phyloP scores from a whole-genome alignment of 768 basidiomycete genomes.

The Gelatoporia subvermispora region DNA sequence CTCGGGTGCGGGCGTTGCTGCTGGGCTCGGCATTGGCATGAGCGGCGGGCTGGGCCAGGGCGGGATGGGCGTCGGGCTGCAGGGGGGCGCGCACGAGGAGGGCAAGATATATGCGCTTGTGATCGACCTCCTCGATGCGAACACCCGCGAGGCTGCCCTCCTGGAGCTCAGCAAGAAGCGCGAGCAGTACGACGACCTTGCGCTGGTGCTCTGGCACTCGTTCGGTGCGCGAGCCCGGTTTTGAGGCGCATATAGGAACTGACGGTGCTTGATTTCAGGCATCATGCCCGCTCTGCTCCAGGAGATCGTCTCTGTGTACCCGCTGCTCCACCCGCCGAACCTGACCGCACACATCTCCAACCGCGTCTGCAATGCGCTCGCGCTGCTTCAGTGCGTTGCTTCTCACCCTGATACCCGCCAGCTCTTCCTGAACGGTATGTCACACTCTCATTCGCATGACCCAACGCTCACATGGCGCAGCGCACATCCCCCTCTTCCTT shows the following conservation, averaged over 20 bases:
- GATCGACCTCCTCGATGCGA: conserved; percentile 78
- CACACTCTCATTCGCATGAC: neutral
- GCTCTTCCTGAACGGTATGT: conserved; percentile 86
- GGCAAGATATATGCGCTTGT: conserved; percentile 89
- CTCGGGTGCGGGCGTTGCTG: conserved; percentile 17
- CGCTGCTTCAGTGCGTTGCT: conserved; percentile 95
- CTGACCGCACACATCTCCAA: conserved; percentile 97
- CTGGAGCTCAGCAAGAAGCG: conserved; percentile 97
- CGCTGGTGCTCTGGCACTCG: conserved; percentile 96
- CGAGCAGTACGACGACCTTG: conserved; percentile 98
- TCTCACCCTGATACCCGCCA: conserved; percentile 95
- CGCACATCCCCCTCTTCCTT: conserved; percentile 91
- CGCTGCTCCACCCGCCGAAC: conserved; percentile 89
- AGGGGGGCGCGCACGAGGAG: conserved; percentile 42
- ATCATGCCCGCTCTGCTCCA: conserved; percentile 97
- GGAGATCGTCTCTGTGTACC: conserved; percentile 98
- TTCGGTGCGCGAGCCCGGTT: conserved; percentile 58
- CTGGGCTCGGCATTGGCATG: conserved; percentile 24
- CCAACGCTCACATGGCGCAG: conserved; percentile 32
- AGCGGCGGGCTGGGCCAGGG: too few species aligned
- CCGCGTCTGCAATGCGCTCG: conserved; percentile 97
- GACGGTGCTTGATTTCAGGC: conserved; percentile 40
- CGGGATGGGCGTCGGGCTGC: conserved; percentile 1
- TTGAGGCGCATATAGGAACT: neutral
- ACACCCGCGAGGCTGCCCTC: conserved; percentile 82